Evolutionary conservation across 345 rosid species (phyloP).

Genomic region (Gossypioides kirkii): DNA sequence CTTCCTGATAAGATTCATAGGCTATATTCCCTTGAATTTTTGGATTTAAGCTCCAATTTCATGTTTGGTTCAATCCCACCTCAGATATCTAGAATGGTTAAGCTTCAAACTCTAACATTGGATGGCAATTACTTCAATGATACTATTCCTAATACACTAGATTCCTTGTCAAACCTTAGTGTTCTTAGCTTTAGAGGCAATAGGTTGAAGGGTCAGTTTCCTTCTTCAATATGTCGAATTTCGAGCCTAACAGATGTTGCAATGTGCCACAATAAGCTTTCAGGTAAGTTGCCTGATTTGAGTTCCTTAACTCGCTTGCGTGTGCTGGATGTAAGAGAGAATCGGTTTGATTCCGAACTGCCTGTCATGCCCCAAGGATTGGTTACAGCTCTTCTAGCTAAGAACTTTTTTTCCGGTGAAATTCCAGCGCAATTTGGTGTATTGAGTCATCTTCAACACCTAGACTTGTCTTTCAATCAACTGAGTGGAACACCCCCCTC

Average conservation of each 20-base stretch:
- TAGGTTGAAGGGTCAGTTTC: slow-evolving; percentile 59
- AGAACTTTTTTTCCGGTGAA: slow-evolving; percentile 67
- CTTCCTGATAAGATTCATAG: slow-evolving; percentile 83
- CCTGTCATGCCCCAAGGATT: slow-evolving; percentile 69
- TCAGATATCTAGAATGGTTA: slow-evolving; percentile 64
- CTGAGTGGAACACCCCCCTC: slow-evolving; percentile 61
- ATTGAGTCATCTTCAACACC: slow-evolving; percentile 77
- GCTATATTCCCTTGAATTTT: slow-evolving; percentile 59
- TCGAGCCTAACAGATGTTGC: slow-evolving; percentile 61
- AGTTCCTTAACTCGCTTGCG: slow-evolving; percentile 52
- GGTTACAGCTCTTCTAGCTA: slow-evolving; percentile 70
- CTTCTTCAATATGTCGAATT: slow-evolving; percentile 59
- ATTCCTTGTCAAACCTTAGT: slow-evolving; percentile 59
- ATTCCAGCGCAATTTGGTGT: slow-evolving; percentile 51
- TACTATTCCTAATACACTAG: slow-evolving; percentile 62
- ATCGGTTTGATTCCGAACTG: slow-evolving; percentile 63
- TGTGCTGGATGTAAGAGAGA: slow-evolving; percentile 82
- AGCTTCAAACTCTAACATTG: slow-evolving; percentile 62
- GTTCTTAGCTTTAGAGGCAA: slow-evolving; percentile 67
- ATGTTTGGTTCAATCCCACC: slow-evolving; percentile 68
- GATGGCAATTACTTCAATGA: slow-evolving; percentile 74
- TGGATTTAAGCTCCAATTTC: slow-evolving; percentile 91
- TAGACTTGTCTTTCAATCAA: slow-evolving; percentile 77
- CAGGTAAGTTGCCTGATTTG: slow-evolving; percentile 82
- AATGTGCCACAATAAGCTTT: slow-evolving; percentile 65